These are phyloP conservation scores for Tephrocybe sp. DNA, from an alignment of 768 basidiomycete genomes.

Conservation along the genomic window DNA sequence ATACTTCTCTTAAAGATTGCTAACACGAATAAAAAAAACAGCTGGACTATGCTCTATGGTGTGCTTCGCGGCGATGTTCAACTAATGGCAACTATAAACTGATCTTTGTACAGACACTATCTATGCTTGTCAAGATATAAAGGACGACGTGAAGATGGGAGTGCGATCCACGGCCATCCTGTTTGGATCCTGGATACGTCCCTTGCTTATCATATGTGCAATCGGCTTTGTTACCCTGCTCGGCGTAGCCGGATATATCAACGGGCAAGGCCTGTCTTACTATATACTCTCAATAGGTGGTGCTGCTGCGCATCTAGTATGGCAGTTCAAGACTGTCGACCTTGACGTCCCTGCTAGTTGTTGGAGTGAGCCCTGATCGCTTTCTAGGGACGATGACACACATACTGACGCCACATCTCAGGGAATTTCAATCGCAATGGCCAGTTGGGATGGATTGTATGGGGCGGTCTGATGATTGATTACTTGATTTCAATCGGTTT, in stretches of 20 bases:
- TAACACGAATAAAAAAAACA: too few relatives aligned
- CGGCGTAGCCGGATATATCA: constrained; percentile 50
- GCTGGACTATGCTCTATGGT: constrained; percentile 55
- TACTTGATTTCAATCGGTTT: constrained; percentile 23
- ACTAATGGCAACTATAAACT: background rate
- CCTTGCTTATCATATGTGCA: constrained; percentile 55
- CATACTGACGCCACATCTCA: constrained; percentile 14
- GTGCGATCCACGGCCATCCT: constrained; percentile 77
- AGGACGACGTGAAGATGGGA: constrained; percentile 71
- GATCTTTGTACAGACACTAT: constrained; percentile 18
- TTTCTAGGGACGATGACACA: background rate
- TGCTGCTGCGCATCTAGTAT: constrained; percentile 40
- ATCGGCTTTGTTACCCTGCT: constrained; percentile 52
- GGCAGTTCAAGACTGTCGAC: constrained; percentile 48
- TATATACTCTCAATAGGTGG: constrained; percentile 48
- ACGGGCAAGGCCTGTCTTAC: constrained; percentile 50
- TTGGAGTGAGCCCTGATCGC: constrained; percentile 33
- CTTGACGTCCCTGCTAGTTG: constrained; percentile 45
- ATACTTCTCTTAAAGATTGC: too few relatives aligned
- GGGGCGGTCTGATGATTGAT: constrained; percentile 42
- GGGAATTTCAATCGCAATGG: constrained; percentile 50
- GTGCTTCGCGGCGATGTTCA: background rate
- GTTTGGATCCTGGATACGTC: constrained; percentile 60
- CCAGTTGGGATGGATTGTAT: constrained; percentile 47
- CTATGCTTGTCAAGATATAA: constrained; percentile 79